phyloP scores from a whole-genome alignment of 768 basidiomycete genomes.

The Auricularia cornea region DNA sequence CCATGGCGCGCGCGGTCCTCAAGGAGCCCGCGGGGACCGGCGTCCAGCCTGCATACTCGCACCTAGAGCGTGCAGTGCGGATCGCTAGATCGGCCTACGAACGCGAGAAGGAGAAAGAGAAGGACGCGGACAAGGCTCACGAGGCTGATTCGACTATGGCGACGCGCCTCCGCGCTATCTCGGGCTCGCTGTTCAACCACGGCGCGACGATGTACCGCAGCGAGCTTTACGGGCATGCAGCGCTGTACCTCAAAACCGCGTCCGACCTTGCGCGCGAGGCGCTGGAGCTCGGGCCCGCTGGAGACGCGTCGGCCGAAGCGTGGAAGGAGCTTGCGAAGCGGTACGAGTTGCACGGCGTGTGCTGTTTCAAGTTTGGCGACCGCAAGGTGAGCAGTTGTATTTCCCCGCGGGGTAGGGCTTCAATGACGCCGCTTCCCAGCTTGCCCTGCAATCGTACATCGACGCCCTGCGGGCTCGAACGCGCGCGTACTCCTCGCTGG shows the following conservation, averaged over 20 bases:
- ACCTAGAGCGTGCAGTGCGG: neutral
- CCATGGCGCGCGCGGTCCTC: neutral
- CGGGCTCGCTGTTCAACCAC: neutral
- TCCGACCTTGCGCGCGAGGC: neutral
- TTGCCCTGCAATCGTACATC: neutral
- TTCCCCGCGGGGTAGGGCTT: constrained; percentile 49
- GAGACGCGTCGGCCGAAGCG: constrained; percentile 47
- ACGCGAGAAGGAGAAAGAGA: neutral
- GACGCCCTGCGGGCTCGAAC: constrained; percentile 1
- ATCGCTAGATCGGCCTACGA: neutral
- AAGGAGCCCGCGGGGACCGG: neutral
- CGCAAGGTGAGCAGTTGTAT: constrained; percentile 43
- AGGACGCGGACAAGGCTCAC: neutral
- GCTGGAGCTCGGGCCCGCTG: constrained; percentile 11
- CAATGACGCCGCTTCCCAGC: constrained; percentile 13
- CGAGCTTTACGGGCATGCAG: neutral
- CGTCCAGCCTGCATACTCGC: neutral
- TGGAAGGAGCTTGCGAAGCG: constrained; percentile 59
- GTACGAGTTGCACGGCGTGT: constrained; percentile 77
- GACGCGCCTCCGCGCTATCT: neutral
- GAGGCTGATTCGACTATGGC: neutral
- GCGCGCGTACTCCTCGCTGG: constrained; percentile 24
- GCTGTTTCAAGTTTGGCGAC: constrained; percentile 70
- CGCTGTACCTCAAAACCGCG: neutral
- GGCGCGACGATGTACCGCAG: neutral